These are phyloP conservation scores for Lentinus polychrous DNA, from an alignment of 1,284 basidiomycete genomes.

Conservation along the genomic window DNA sequence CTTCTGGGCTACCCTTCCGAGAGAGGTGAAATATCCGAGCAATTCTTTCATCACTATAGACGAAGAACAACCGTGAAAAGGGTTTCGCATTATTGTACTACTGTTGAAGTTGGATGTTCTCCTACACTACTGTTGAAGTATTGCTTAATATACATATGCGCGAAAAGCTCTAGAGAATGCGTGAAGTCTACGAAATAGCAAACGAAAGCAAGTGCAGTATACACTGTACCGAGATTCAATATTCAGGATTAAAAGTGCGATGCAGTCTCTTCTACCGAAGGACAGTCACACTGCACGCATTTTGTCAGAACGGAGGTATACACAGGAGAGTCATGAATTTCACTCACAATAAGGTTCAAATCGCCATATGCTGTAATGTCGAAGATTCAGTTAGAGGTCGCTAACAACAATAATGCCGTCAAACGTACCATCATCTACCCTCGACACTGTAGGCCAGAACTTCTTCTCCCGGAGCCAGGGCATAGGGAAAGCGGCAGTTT, in stretches of 20 bases:
- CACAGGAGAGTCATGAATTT: background rate
- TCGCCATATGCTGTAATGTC: conserved; percentile 67
- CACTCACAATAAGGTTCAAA: conserved; percentile 70
- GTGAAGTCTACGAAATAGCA: conserved; percentile 11
- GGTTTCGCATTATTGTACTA: background rate
- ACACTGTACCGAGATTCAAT: no score
- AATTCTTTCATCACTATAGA: no score
- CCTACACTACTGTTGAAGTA: background rate
- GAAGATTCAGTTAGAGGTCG: conserved; percentile 1
- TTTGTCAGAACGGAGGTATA: conserved; percentile 5
- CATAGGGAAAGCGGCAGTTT: conserved; percentile 81
- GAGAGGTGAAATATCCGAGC: background rate
- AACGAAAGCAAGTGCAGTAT: conserved; percentile 11
- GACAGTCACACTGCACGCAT: conserved; percentile 72
- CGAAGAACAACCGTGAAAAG: no score
- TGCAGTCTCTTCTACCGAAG: conserved; percentile 69
- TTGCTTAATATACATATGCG: conserved; percentile 13
- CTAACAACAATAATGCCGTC: background rate
- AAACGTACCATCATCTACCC: conserved; percentile 82
- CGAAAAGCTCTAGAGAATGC: conserved; percentile 16
- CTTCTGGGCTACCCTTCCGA: conserved; percentile 38
- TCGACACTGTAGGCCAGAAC: conserved; percentile 89
- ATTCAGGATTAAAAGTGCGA: no score
- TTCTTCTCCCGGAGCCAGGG: conserved; percentile 77
- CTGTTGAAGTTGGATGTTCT: background rate